Base-by-base conservation (phyloP, 1,284 basidiomycete species). In the Pholiota adiposa region DNA sequence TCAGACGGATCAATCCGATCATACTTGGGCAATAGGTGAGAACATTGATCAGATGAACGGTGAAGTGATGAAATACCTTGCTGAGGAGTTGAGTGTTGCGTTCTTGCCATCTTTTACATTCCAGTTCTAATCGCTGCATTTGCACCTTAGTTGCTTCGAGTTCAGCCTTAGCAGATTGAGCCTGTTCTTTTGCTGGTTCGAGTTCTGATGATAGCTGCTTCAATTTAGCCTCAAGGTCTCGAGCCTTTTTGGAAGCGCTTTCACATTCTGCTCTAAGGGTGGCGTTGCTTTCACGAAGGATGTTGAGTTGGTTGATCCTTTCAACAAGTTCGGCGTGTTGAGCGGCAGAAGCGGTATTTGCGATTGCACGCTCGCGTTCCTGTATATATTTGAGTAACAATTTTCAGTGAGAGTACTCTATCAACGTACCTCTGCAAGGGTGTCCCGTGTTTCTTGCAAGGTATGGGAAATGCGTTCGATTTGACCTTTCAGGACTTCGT, bases 1-100 rank as follows among this genome's bases (percentile, higher is more conserved):
- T 95, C 93, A 4, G 91, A 87, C 14, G 93, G 93, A 70, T 94
- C 93, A 65, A 93, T 89, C 54, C 94, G 92, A 67, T 96, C 92
- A 69, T 94, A 94, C 89, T 93, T 59, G 23, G 33, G 55, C 41
- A 4, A 25, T 19, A 14, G 1, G 1, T 41, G 33, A 12, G 7
- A 19, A 25, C 59, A 59, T 9, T 54, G 55, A 48, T 56, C 51
- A 27, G 55, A 23, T 5, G 14, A 51, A 31, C 7, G 9, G 19
- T 9, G 11, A 59, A 23, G 57, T 9, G 40, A 58, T 9, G 38
- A 40, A 69, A 21, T 33, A 89, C 90, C 82, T 94, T 94, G 75
- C 83, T 88, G 51, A 97, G 79, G 31, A 96, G 79, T 60, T 93
- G 90, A 25, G 86, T 74, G 65, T 93, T 94, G 12, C 95, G 87